Conservation (phyloP, 2,329 filamentous ascomycete genomes). For the Ascochyta rabiei region DNA sequence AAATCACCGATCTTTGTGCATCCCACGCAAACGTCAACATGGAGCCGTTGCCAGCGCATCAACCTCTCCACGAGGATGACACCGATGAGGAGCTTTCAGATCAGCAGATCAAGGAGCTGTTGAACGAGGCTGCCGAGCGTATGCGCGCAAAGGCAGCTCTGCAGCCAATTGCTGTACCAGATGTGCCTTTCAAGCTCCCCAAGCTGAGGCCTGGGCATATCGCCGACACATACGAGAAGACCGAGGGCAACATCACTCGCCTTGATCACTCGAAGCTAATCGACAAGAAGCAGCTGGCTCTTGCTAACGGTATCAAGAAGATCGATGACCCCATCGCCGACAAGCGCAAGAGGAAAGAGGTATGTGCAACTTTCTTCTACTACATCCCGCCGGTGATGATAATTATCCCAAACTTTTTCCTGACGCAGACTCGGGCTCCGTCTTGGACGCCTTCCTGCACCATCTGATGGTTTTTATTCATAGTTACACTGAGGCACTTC, state of each 20-base stretch:
- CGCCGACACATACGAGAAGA: slow-evolving; percentile 61
- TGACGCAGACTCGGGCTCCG: slow-evolving; percentile 78
- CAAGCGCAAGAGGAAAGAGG: slow-evolving; percentile 58
- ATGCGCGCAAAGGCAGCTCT: slow-evolving; percentile 53
- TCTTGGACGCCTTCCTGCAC: slow-evolving; percentile 79
- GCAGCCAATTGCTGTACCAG: slow-evolving; percentile 33
- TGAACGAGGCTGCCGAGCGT: slow-evolving; percentile 67
- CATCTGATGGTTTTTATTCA: slow-evolving; percentile 70
- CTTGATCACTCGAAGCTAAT: slow-evolving; percentile 60
- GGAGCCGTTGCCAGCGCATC: slow-evolving; percentile 46
- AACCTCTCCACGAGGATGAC: slow-evolving; percentile 39
- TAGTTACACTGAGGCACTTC: slow-evolving; percentile 74
- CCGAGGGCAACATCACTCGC: slow-evolving; percentile 59
- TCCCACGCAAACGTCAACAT: slow-evolving; percentile 40
- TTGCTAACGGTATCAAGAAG: slow-evolving; percentile 57
- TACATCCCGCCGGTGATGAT: slow-evolving; percentile 69
- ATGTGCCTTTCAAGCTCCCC: slow-evolving; percentile 55
- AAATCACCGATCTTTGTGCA: slow-evolving; percentile 34
- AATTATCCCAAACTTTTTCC: slow-evolving; percentile 68
- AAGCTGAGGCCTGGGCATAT: slow-evolving; percentile 56
- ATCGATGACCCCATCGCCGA: slow-evolving; percentile 60
- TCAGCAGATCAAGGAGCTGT: slow-evolving; percentile 66
- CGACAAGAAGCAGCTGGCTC: slow-evolving; percentile 54
- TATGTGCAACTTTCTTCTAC: slow-evolving; percentile 49
- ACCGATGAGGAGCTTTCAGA: slow-evolving; percentile 62